Evolutionary conservation across 495 filamentous ascomycete species (phyloP), one percentile per base, ranked within the genome.

Genomic region (Margaritispora aquatica): DNA sequence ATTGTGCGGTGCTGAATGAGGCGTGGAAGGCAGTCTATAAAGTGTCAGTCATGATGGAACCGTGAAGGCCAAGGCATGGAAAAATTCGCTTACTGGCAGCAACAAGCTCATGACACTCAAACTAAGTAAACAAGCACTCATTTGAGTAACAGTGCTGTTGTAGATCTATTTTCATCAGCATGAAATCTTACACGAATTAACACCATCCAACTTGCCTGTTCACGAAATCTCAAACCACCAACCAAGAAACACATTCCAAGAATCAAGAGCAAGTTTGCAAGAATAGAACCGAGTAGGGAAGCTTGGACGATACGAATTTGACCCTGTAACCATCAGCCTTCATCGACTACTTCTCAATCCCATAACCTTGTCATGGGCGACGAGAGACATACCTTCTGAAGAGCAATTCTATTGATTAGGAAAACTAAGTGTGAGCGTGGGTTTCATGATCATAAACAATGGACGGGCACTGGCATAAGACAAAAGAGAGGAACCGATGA

Each of bases 91-190:
- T 70, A 86, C 84, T 19, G 89, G 89, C 7, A 95, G 71, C 1
- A 95, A 74, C 2, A 96, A 76, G 73, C 90, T 95, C 69, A 87
- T 90, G 20, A 96, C 92, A 68, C 88, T 90, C 71, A 96, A 74
- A 75, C 89, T 92, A 60, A 96, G 83, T 49, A 96, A 77, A 74
- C 89, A 95, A 26, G 92, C 90, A 66, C 91, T 96, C 88, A 94
- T 96, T 72, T 96, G 90, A 1, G 91, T 96, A 51, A 95, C 88
- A 23, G 89, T 95, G 73, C 84, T 94, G 72, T 96, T 96, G 74
- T 96, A 96, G 60, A 96, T 85, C 84, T 92, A 56, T 1, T 34
- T 51, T 2, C 31, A 66, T 73, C 57, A 74, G 67, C 36, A 36
- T 13, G 13, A 46, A 46, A 36, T n/a, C n/a, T n/a, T n/a, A n/a